Conservation (phyloP, 768 basidiomycete genomes). For the Obba rivulosa region DNA sequence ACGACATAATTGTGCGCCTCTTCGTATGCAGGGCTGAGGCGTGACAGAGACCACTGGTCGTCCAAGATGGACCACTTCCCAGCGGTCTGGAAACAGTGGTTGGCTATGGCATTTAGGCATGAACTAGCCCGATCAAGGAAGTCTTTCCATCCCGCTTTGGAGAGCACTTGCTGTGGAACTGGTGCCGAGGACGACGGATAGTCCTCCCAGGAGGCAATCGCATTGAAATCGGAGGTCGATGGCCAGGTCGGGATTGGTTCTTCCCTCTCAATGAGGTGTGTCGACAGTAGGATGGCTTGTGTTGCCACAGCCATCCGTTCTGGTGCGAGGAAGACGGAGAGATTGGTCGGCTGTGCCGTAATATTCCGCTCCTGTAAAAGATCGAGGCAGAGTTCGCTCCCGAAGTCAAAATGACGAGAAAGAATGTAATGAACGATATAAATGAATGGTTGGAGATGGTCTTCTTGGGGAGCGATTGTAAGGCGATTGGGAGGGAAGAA, state of each 20-base stretch:
- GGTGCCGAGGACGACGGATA: conserved; percentile 67
- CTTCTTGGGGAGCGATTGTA: conserved; percentile 59
- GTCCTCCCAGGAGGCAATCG: conserved; percentile 50
- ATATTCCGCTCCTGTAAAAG: conserved; percentile 68
- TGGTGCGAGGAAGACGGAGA: conserved; percentile 46
- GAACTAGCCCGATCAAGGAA: conserved; percentile 64
- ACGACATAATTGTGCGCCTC: conserved; percentile 65
- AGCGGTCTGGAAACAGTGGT: conserved; percentile 54
- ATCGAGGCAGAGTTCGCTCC: conserved; percentile 74
- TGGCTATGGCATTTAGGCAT: conserved; percentile 51
- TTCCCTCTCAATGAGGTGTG: conserved; percentile 71
- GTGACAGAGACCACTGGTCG: conserved; percentile 70
- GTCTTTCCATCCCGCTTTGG: conserved; percentile 65
- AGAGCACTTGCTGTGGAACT: conserved; percentile 46
- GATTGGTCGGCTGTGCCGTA: conserved; percentile 34
- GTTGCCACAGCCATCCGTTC: conserved; percentile 73
- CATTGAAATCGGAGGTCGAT: conserved; percentile 59
- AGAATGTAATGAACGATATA: conserved; percentile 80
- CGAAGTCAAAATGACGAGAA: conserved; percentile 80
- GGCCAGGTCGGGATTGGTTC: conserved; percentile 73
- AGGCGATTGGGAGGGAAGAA: conserved; percentile 75
- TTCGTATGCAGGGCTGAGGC: conserved; percentile 55
- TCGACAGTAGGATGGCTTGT: conserved; percentile 70
- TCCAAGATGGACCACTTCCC: conserved; percentile 82
- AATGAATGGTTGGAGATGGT: conserved; percentile 70